Conservation (phyloP, 2,329 filamentous ascomycete species). For the Pestalotiopsis sp. region DNA sequence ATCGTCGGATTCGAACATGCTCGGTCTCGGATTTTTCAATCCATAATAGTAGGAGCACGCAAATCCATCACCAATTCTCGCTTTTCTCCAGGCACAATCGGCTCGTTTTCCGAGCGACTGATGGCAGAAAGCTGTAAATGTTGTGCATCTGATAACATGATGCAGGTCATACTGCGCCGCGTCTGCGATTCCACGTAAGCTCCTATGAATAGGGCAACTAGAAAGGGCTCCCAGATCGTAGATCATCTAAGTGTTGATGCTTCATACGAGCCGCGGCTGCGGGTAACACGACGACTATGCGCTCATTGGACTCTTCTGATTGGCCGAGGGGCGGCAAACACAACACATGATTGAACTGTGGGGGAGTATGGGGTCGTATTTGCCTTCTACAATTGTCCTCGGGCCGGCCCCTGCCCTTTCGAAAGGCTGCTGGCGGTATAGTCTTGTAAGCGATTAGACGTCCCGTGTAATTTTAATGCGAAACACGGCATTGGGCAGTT, state of each 20-base stretch:
- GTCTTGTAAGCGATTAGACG: background rate
- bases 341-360: background rate
- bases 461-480: background rate
- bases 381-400: constrained; percentile 7
- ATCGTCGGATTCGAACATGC: background rate
- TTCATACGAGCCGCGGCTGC: background rate
- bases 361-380: background rate
- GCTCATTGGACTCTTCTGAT: constrained; percentile 2
- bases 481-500: background rate
- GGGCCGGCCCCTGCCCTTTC: background rate
- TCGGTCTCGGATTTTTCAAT: background rate
- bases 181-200: constrained; percentile 6
- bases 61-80: background rate
- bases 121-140: background rate
- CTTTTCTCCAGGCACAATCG: background rate
- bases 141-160: constrained; percentile 4
- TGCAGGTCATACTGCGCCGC: background rate
- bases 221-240: background rate
- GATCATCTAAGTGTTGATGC: constrained; percentile 1
- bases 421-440: background rate
- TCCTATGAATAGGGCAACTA: background rate
- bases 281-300: background rate
- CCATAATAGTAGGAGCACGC: background rate
- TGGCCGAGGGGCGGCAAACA: background rate
- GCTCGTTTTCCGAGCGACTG: background rate